Evolutionary conservation across 2,329 filamentous ascomycete species (phyloP).

Genomic region (Verticillium dahliae): DNA sequence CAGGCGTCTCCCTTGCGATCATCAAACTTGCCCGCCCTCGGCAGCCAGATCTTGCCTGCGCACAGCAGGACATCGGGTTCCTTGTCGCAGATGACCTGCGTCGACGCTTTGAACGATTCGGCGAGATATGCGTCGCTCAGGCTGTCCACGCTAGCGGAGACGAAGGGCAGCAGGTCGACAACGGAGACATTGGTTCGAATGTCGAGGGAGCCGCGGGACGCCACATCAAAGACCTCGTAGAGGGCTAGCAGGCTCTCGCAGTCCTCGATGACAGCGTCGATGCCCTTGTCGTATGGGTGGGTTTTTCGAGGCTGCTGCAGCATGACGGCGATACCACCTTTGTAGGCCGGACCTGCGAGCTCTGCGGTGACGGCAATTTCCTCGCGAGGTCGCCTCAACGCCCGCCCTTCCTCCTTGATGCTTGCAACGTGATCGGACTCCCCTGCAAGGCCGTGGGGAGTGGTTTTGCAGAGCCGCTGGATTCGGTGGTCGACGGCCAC

Average conservation of each 20-base stretch:
- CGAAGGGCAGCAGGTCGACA: constrained; percentile 9
- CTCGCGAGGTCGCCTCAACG: not conserved
- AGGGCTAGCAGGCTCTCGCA: constrained; percentile 10
- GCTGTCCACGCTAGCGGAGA: not conserved
- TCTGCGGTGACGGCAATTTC: constrained; percentile 10
- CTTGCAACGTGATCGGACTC: not conserved
- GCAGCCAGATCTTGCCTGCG: constrained; percentile 7
- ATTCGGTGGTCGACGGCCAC: not conserved
- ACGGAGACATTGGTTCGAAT: constrained; percentile 5
- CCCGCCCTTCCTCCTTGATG: not conserved
- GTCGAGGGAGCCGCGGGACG: constrained; percentile 5
- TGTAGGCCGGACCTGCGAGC: constrained; percentile 9
- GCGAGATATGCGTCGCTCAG: not conserved
- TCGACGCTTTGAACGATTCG: not conserved
- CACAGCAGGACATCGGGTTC: constrained; percentile 10
- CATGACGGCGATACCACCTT: constrained; percentile 11
- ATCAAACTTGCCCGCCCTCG: not conserved
- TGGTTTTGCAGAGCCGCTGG: not conserved
- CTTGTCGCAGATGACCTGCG: constrained; percentile 4
- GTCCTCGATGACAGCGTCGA: constrained; percentile 11
- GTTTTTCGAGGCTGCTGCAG: constrained; percentile 13
- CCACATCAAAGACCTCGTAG: constrained; percentile 4
- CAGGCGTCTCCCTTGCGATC: constrained; percentile 6
- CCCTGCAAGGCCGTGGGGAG: not conserved
- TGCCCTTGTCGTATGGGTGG: constrained; percentile 10